Percentiles rank a stretch among this genome's conserved stretches.
Conservation (phyloP, 352 stramenopile species). For the Saprolegnia diclina region DNA sequence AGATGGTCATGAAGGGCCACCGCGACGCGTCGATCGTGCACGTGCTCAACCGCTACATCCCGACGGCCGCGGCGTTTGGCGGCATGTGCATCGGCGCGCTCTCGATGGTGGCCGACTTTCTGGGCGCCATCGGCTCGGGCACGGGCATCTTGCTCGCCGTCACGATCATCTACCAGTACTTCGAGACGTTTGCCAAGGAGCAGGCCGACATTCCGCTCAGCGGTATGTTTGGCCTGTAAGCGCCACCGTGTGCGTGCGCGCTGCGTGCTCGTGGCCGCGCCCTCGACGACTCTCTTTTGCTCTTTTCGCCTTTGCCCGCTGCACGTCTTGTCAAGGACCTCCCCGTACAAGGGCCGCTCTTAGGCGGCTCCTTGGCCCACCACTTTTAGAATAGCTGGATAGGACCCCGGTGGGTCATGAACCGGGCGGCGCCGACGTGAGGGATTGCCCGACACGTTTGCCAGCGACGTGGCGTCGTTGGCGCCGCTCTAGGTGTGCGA, state of each 20-base stretch:
- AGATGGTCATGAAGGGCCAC: constrained; percentile 99
- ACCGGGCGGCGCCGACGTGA: background rate
- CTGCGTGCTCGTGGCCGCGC: background rate
- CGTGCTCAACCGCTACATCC: constrained; percentile 99
- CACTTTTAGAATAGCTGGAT: constrained; percentile 2
- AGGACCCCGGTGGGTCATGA: background rate
- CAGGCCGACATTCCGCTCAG: constrained; percentile 65
- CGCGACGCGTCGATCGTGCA: constrained; percentile 96
- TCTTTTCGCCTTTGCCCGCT: background rate
- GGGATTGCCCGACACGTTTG: background rate
- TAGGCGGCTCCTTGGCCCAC: background rate
- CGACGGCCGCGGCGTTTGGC: constrained; percentile 96
- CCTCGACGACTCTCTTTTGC: background rate
- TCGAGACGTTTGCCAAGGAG: constrained; percentile 96
- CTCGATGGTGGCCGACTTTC: constrained; percentile 97
- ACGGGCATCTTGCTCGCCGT: constrained; percentile 98
- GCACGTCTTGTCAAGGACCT: background rate
- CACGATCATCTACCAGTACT: constrained; percentile 99
- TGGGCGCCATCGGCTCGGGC: constrained; percentile 97
- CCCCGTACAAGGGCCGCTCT: background rate
- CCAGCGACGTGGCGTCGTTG: background rate
- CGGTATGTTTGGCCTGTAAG: constrained; percentile 80
- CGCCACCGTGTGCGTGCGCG: background rate
- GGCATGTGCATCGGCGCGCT: constrained; percentile 99
- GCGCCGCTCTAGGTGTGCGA: background rate